Percentiles rank a stretch among this genome's conserved stretches.
These are phyloP conservation scores for Neohortaea acidophila DNA, from an alignment of 495 filamentous ascomycete genomes.

Conservation along the genomic window DNA sequence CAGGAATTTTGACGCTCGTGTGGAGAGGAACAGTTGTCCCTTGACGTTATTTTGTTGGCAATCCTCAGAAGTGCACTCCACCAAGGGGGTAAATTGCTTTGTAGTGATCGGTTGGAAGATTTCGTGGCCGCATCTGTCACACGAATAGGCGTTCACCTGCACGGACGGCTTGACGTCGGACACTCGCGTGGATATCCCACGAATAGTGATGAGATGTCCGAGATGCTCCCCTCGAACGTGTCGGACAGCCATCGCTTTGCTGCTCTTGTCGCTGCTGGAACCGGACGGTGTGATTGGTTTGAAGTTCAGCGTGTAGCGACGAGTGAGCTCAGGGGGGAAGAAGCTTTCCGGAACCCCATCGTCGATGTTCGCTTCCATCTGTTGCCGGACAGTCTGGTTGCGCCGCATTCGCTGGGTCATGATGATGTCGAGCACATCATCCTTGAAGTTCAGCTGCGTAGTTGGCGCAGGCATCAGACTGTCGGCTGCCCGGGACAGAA, in stretches of 20 bases:
- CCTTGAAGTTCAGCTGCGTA: constrained; percentile 74
- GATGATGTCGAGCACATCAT: constrained; percentile 92
- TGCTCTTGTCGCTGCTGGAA: constrained; percentile 43
- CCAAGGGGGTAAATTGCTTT: constrained; percentile 75
- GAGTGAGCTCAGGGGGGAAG: constrained; percentile 82
- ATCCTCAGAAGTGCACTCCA: constrained; percentile 70
- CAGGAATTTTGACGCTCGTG: constrained; percentile 87
- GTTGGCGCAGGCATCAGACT: constrained; percentile 67
- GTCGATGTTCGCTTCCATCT: constrained; percentile 50
- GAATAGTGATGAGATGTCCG: constrained; percentile 81
- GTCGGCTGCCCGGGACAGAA: constrained; percentile 78
- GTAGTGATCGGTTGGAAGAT: constrained; percentile 93
- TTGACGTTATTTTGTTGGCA: constrained; percentile 83
- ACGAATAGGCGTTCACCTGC: constrained; percentile 91
- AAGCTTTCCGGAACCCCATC: constrained; percentile 41
- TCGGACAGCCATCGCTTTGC: constrained; percentile 81
- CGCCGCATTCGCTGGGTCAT: constrained; percentile 80
- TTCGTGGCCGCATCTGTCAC: constrained; percentile 88
- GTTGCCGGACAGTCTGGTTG: constrained; percentile 57
- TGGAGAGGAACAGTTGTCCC: constrained; percentile 83
- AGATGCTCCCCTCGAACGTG: constrained; percentile 85
- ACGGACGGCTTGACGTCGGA: constrained; percentile 97
- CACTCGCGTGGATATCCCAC: constrained; percentile 86
- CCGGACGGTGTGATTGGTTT: constrained; percentile 66
- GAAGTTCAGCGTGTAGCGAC: constrained; percentile 89